Evolutionary conservation across 73 alveolate species (phyloP).

Genomic region (Tetrahymena thermophila): DNA sequence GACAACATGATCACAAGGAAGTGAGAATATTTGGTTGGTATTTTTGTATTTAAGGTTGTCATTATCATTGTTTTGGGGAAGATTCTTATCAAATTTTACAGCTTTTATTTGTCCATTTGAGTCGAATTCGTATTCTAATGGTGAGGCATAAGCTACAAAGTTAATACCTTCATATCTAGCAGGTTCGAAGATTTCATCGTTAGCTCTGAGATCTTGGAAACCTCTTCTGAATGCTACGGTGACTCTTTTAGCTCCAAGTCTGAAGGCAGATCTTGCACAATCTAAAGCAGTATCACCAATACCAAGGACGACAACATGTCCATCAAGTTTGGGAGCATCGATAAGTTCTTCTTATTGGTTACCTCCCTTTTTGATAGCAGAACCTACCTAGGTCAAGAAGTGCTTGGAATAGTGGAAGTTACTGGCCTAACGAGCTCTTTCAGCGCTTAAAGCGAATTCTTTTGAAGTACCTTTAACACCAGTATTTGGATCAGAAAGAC

Average conservation of each 20-base stretch:
- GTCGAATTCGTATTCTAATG: conserved; percentile 36
- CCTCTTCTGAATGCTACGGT: conserved; percentile 74
- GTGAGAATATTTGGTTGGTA: conserved; percentile 29
- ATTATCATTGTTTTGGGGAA: conserved; percentile 47
- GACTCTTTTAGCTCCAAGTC: conserved; percentile 77
- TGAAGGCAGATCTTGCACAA: conserved; percentile 74
- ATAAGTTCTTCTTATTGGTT: conserved; percentile 8
- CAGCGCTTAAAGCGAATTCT: conserved; percentile 7
- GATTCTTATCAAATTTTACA: conserved; percentile 54
- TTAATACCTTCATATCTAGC: conserved; percentile 55
- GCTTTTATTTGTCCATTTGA: conserved; percentile 19
- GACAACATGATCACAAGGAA: conserved; percentile 46
- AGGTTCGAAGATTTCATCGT: conserved; percentile 55
- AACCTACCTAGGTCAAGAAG: conserved; percentile 27
- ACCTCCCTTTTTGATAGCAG: conserved; percentile 5
- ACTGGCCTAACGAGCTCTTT: conserved; percentile 22
- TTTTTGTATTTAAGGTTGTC: conserved; percentile 33
- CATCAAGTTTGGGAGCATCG: conserved; percentile 60
- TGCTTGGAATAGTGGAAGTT: conserved; percentile 40
- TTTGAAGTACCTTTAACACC: conserved; percentile 18
- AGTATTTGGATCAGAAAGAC: conserved; percentile 40
- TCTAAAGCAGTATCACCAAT: conserved; percentile 83
- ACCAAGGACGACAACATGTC: conserved; percentile 77
- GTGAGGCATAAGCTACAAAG: conserved; percentile 49
- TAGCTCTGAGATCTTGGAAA: conserved; percentile 56